Percentiles rank a stretch among this genome's conserved stretches.
Conservation (phyloP, 2,329 filamentous ascomycete genomes). For the Beauveria sp. region DNA sequence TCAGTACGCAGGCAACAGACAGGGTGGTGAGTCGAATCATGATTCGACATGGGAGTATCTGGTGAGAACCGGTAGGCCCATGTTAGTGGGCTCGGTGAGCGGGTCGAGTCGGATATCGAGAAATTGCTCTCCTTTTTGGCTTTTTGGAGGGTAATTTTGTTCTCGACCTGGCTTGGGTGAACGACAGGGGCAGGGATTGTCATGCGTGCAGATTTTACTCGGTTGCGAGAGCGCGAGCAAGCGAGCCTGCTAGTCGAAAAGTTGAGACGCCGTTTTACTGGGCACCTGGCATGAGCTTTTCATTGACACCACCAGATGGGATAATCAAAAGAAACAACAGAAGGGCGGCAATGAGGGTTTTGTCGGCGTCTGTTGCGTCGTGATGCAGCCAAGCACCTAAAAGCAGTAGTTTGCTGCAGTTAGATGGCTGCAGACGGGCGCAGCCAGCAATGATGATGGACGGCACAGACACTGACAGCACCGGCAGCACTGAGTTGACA, state of each 20-base stretch:
- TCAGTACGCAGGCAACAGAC: no score
- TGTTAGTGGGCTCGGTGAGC: neutral
- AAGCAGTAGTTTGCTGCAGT: neutral
- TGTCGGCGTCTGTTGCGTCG: no score
- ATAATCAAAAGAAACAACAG: neutral
- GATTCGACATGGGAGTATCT: no score
- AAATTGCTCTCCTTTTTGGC: constrained; percentile 3
- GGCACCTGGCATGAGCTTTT: neutral
- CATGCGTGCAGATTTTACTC: neutral
- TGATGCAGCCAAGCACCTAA: no score
- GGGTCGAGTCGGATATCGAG: constrained; percentile 2
- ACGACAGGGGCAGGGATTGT: neutral
- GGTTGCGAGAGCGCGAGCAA: no score
- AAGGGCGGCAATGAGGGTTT: no score
- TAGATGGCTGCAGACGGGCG: neutral
- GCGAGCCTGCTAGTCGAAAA: neutral
- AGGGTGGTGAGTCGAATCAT: no score
- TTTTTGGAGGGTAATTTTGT: neutral
- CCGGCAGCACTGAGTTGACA: no score
- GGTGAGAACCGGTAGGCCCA: neutral
- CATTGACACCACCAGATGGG: neutral
- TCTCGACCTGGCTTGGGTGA: neutral
- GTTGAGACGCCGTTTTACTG: neutral
- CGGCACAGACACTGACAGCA: no score
- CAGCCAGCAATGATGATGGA: neutral